These are phyloP conservation scores for Pouteria glomerata DNA, from an alignment of 148 eudicot species.

Conservation along the genomic window DNA sequence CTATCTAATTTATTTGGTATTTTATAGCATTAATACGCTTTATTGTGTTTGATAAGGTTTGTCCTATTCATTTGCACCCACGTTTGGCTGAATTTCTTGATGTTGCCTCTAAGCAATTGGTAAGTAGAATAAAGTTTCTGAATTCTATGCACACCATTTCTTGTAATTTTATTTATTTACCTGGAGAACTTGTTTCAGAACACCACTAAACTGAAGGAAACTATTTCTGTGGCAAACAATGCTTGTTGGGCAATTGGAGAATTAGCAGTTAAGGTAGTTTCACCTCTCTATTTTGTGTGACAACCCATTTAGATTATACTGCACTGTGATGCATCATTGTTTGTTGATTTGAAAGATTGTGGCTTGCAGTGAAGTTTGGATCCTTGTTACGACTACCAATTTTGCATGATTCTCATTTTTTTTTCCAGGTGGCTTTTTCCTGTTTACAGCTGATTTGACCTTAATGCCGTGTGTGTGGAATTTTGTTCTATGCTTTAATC, in stretches of 20 bases:
- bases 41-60: conserved; percentile 50
- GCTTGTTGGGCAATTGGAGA: conserved; percentile 99
- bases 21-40: neutral
- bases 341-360: neutral
- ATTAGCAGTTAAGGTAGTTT: conserved; percentile 81
- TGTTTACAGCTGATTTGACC: too few species aligned
- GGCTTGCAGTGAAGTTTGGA: neutral
- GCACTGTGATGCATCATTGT: neutral
- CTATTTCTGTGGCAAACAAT: conserved; percentile 93
- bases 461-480: too few species aligned
- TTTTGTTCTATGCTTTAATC: neutral
- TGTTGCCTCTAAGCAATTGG: conserved; percentile 83
- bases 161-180: conserved; percentile 1
- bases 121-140: conserved; percentile 23
- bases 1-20: neutral
- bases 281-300: conserved; percentile 2
- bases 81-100: conserved; percentile 82
- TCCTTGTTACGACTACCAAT: neutral
- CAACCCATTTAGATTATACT: neutral
- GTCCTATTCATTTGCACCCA: conserved; percentile 82
- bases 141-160: neutral
- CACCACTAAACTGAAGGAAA: conserved; percentile 66
- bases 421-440: too few species aligned
- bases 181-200: conserved; percentile 38
- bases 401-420: neutral